These are phyloP conservation scores for Sporisorium scitamineum DNA, from an alignment of 1,284 basidiomycete genomes.

Conservation along the genomic window DNA sequence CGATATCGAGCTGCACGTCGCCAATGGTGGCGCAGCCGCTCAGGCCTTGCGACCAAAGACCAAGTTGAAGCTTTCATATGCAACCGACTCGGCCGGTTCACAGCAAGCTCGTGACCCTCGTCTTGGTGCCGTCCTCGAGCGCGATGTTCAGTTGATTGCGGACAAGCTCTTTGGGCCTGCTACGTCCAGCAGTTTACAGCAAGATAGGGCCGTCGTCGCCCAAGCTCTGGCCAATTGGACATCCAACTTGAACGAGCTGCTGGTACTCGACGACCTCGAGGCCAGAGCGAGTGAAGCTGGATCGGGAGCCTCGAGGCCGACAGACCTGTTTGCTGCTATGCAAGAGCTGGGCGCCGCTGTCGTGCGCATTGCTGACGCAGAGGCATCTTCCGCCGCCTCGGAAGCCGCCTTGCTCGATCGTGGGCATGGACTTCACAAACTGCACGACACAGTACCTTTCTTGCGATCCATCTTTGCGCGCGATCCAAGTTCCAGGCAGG, in stretches of 20 bases:
- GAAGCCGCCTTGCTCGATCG: constrained; percentile 20
- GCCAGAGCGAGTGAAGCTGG: constrained; percentile 26
- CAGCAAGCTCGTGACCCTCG: constrained; percentile 31
- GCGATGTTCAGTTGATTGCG: constrained; percentile 37
- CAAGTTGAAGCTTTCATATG: constrained; percentile 48
- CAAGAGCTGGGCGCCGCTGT: constrained; percentile 28
- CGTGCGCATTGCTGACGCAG: constrained; percentile 22
- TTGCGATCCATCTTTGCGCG: constrained; percentile 31
- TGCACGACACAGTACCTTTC: constrained; percentile 34
- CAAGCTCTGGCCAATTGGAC: constrained; percentile 28
- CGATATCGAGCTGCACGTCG: constrained; percentile 38
- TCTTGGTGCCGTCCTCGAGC: constrained; percentile 29
- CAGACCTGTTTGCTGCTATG: constrained; percentile 43
- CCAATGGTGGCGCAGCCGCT: background rate
- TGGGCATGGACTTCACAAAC: constrained; percentile 35
- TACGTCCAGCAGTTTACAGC: constrained; percentile 2
- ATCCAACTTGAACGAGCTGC: constrained; percentile 36
- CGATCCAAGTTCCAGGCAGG: constrained; percentile 19
- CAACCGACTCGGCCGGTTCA: constrained; percentile 35
- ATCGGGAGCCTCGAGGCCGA: constrained; percentile 6
- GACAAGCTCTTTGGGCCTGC: constrained; percentile 32
- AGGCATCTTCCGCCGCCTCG: constrained; percentile 9
- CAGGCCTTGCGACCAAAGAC: constrained; percentile 14
- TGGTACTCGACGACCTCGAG: constrained; percentile 30
- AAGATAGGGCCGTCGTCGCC: constrained; percentile 17